Evolutionary conservation across 1,284 basidiomycete species (phyloP), one percentile per base, ranked within the genome.

Genomic region (Boletus hoseneyae): DNA sequence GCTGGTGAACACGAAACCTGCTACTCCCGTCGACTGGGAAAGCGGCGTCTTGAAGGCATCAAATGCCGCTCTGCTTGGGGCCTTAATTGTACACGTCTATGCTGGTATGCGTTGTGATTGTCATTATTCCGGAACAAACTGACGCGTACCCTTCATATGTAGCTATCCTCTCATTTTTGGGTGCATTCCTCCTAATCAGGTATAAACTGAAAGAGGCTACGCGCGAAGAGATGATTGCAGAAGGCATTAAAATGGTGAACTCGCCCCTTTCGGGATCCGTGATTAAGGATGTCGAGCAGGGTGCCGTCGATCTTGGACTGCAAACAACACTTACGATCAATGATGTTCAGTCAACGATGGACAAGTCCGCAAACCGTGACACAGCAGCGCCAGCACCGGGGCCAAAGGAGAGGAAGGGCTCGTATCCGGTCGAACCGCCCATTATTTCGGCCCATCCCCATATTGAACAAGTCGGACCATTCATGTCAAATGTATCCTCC

Each of bases 161-260:
- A 74, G 82, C 81, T 10, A 74, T 82, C 40, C 67, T 81, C 30
- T 79, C 81, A 8, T 83, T 83, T 61, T 64, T 80, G 42, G 79
- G 71, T 1, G 76, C 79, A 16, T 83, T 82, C 66, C 72, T 79
- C 52, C 70, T 83, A 41, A 73, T 82, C 48, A 70, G 73, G 21
- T 82, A 77, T 63, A 80, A 77, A 52, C 65, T 83, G 27, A 70
- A 72, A 52, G 72, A 78, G 57, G 80, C 79, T 8, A 76, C 69
- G 27, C 64, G 67, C 6, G 73, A 74, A 44, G 70, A 76, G 53
- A 46, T 63, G 56, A 61, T 67, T 23, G 59, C 51, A 10, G 67
- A 68, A 44, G 61, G 59, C 13, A 44, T 65, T 6, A 51, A 42
- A n/a, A 6, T 67, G 9, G 51, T 50, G 4, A 41, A 39, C 19